Conservation (phyloP, 1,284 basidiomycete species). For the Vanrija sp. region DNA sequence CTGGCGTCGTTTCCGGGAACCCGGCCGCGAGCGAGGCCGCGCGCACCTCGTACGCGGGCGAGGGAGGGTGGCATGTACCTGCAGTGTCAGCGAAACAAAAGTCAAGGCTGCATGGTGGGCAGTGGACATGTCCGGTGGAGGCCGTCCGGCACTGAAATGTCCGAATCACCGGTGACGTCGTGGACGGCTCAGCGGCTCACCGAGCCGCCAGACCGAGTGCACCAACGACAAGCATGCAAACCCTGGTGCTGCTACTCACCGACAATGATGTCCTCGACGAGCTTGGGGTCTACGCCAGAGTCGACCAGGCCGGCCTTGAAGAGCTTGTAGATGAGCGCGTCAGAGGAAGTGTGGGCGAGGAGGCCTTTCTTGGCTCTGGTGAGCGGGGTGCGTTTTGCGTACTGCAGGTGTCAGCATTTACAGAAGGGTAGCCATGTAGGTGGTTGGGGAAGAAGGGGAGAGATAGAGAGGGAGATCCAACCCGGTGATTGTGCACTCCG, state of each 20-base stretch:
- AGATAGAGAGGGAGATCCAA: too few species aligned
- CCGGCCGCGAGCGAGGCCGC: slow-evolving; percentile 19
- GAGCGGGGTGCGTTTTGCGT: slow-evolving; percentile 27
- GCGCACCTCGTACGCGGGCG: slow-evolving; percentile 20
- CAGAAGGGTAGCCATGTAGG: too few species aligned
- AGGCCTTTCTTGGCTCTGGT: slow-evolving; percentile 29
- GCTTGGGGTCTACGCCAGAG: slow-evolving; percentile 19
- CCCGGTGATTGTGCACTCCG: too few species aligned
- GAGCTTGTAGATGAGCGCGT: slow-evolving; percentile 24
- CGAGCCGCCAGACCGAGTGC: too few species aligned
- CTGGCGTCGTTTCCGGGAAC: slow-evolving; percentile 58
- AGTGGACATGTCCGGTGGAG: too few species aligned
- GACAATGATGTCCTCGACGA: slow-evolving; percentile 54
- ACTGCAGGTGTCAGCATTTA: slow-evolving; percentile 44
- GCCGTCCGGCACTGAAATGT: too few species aligned
- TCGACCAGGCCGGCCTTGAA: slow-evolving; percentile 23
- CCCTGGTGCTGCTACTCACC: slow-evolving; percentile 61
- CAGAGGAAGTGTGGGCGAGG: slow-evolving; percentile 29
- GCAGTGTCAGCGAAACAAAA: neutral
- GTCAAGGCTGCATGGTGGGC: too few species aligned
- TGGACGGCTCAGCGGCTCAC: too few species aligned
- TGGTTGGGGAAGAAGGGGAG: too few species aligned
- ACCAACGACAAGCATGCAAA: slow-evolving; percentile 35
- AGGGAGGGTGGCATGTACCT: slow-evolving; percentile 18
- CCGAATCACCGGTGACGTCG: too few species aligned